A percentile compares a stretch with the other conserved stretches of the same genome.
Conservation (phyloP, 257 asterid genomes). For the Solanum sitiens region DNA sequence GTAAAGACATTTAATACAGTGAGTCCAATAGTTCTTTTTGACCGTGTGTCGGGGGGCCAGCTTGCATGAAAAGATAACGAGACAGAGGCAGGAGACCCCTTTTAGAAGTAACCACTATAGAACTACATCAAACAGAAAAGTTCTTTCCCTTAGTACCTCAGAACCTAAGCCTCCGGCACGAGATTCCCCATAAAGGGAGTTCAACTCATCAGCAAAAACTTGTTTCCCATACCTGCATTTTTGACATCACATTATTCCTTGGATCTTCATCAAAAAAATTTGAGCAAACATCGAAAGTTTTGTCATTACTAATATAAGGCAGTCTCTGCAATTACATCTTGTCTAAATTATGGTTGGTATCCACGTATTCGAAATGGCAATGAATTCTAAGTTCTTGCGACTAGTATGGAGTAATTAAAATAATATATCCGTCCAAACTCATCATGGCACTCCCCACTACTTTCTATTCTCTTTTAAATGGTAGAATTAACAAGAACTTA, state of each 20-base stretch:
- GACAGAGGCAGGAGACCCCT: neutral
- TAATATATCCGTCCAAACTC: neutral
- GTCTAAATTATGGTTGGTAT: neutral
- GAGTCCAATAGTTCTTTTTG: neutral
- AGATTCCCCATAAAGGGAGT: conserved; percentile 70
- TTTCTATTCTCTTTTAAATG: neutral
- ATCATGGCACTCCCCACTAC: neutral
- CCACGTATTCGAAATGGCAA: neutral
- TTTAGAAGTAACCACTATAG: neutral
- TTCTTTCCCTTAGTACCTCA: conserved; percentile 45
- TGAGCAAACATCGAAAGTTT: neutral
- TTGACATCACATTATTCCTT: neutral
- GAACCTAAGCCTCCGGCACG: conserved; percentile 94
- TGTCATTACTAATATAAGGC: neutral
- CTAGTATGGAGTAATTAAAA: neutral
- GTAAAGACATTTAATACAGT: conserved; percentile 2
- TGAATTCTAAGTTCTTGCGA: neutral
- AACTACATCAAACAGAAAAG: neutral
- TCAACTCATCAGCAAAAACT: conserved; percentile 57
- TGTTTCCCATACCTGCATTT: conserved; percentile 75
- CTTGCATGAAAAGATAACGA: neutral
- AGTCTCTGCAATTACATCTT: neutral
- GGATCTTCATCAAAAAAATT: neutral
- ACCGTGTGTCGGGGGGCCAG: neutral
- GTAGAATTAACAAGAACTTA: neutral